phyloP scores from a whole-genome alignment of 116 monocot genomes.

The Iris pallida region DNA sequence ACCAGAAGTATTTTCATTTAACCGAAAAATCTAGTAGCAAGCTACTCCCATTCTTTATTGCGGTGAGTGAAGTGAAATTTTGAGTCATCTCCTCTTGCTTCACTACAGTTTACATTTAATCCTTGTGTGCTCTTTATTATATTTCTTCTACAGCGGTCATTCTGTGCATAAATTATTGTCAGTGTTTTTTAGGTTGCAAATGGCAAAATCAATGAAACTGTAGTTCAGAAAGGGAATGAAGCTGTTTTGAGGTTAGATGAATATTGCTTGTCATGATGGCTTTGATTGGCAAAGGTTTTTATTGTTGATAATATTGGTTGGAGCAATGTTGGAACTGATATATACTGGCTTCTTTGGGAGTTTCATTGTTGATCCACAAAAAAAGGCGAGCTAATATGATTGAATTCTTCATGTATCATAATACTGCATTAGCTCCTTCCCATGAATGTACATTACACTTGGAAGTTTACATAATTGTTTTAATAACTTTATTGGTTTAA shows the following conservation, averaged over 20 bases:
- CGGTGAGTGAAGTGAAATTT: slow-evolving; percentile 42
- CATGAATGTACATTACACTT: too few relatives aligned
- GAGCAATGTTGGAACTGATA: neutral
- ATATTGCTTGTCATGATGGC: slow-evolving; percentile 3
- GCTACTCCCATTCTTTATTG: slow-evolving; percentile 74
- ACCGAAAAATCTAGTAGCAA: slow-evolving; percentile 44
- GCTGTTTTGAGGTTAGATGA: slow-evolving; percentile 71
- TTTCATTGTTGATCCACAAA: neutral
- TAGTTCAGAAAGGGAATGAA: slow-evolving; percentile 91
- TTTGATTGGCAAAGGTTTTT: neutral
- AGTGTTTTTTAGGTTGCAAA: slow-evolving; percentile 72
- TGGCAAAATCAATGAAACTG: slow-evolving; percentile 55
- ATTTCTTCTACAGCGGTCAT: neutral
- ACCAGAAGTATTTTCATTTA: slow-evolving; percentile 88
- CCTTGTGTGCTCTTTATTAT: too few relatives aligned
- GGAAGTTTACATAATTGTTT: neutral
- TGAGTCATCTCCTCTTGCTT: too few relatives aligned
- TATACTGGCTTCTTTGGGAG: neutral
- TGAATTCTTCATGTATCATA: too few relatives aligned
- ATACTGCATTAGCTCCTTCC: too few relatives aligned
- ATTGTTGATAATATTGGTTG: neutral
- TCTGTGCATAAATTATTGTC: neutral
- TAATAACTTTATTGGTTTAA: neutral
- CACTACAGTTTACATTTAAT: too few relatives aligned
- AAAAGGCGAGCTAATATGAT: too few relatives aligned